These are phyloP conservation scores for Afroboletus lepidellus DNA, from an alignment of 1,284 basidiomycete genomes.

Conservation along the genomic window DNA sequence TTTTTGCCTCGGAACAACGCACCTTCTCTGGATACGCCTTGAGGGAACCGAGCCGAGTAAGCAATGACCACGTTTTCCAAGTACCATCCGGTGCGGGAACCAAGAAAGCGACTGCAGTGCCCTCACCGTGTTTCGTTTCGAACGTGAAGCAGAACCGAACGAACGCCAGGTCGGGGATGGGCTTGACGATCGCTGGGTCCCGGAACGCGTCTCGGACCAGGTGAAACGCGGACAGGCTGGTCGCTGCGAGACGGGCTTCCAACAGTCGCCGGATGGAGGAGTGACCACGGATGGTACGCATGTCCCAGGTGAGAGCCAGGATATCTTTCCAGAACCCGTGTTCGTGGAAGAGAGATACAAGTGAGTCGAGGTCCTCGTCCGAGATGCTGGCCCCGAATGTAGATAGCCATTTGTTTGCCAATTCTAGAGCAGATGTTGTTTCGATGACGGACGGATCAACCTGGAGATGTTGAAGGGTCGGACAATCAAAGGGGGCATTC, in stretches of 20 bases:
- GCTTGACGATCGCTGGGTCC: constrained; percentile 20
- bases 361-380: constrained; percentile 16
- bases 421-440: constrained; percentile 11
- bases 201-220: constrained; percentile 15
- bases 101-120: constrained; percentile 19
- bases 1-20: not conserved
- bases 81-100: constrained; percentile 13
- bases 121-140: constrained; percentile 24
- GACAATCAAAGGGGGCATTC: constrained; percentile 16
- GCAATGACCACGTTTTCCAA: constrained; percentile 34
- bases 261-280: constrained; percentile 20
- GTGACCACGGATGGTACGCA: constrained; percentile 26
- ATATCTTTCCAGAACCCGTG: constrained; percentile 31
- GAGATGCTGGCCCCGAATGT: constrained; percentile 26
- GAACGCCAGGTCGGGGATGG: constrained; percentile 18
- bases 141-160: constrained; percentile 26
- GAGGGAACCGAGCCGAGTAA: constrained; percentile 49
- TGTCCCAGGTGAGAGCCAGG: constrained; percentile 30
- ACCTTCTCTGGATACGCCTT: constrained; percentile 42
- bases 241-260: constrained; percentile 16
- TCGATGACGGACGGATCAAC: constrained; percentile 13
- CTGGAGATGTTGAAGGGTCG: constrained; percentile 22
- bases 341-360: constrained; percentile 22
- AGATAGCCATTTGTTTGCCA: constrained; percentile 26
- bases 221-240: constrained; percentile 28